phyloP scores from a whole-genome alignment of 768 basidiomycete species.

The Boletus huronensis region DNA sequence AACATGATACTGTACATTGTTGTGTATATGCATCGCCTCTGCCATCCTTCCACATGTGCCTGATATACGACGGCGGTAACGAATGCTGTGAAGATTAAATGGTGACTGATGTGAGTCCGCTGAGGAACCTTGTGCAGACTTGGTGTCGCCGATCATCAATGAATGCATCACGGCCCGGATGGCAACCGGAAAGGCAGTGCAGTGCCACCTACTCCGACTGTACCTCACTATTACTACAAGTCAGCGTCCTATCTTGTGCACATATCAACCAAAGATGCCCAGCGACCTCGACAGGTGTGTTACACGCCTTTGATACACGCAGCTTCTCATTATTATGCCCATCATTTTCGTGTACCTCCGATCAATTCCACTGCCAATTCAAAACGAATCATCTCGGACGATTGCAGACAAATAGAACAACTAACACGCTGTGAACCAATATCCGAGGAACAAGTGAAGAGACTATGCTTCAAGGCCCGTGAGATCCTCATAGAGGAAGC shows the following conservation, averaged over 20 bases:
- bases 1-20: constrained; percentile 33
- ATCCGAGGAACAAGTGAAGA: constrained; percentile 93
- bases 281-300: constrained; percentile 58
- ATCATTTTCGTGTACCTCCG: constrained; percentile 25
- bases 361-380: constrained; percentile 21
- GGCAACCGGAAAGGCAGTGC: constrained; percentile 22
- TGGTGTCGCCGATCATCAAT: constrained; percentile 18
- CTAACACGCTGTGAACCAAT: constrained; percentile 92
- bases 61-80: constrained; percentile 21
- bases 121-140: not conserved
- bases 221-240: constrained; percentile 28
- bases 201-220: constrained; percentile 19
- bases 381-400: constrained; percentile 13
- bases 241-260: constrained; percentile 28
- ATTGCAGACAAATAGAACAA: constrained; percentile 86
- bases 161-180: constrained; percentile 10
- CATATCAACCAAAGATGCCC: constrained; percentile 37
- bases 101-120: constrained; percentile 4
- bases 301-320: constrained; percentile 30
- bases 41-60: constrained; percentile 14
- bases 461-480: constrained; percentile 91
- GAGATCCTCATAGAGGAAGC: constrained; percentile 98
- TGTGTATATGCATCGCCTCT: constrained; percentile 27
- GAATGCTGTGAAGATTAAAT: constrained; percentile 11
- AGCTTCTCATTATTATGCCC: constrained; percentile 17